Evolutionary conservation across 1,139 yeast genomes (phyloP).

Genomic region (Taiozyma sp.): DNA sequence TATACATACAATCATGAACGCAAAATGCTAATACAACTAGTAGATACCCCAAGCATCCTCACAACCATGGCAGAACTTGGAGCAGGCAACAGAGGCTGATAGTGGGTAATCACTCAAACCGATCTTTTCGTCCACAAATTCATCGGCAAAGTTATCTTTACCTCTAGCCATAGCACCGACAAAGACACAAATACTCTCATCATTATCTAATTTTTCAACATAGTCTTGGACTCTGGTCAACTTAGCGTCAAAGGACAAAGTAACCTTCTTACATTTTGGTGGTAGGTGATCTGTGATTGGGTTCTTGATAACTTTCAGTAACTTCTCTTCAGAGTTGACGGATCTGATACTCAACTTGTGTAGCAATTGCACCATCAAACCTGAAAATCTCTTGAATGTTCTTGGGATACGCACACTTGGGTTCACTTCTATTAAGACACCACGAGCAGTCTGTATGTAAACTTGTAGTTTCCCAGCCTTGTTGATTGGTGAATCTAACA

Average conservation of each 20-base stretch:
- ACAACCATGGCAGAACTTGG: conserved; percentile 97
- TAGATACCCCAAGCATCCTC: conserved; percentile 95
- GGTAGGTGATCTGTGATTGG: conserved; percentile 97
- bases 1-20: background rate
- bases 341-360: conserved; percentile 91
- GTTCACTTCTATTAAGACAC: conserved; percentile 91
- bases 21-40: conserved; percentile 24
- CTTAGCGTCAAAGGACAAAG: conserved; percentile 92
- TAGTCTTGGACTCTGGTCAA: conserved; percentile 87
- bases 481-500: conserved; percentile 93
- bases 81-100: conserved; percentile 97
- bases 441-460: conserved; percentile 92
- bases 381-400: conserved; percentile 95
- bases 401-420: conserved; percentile 97
- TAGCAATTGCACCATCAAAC: conserved; percentile 92
- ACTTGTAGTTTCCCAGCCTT: conserved; percentile 97
- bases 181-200: conserved; percentile 94
- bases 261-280: conserved; percentile 88
- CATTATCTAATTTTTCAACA: conserved; percentile 72
- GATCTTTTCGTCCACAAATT: conserved; percentile 91
- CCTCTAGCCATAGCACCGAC: conserved; percentile 99
- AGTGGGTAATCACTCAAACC: conserved; percentile 94
- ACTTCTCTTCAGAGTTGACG: conserved; percentile 91
- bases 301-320: conserved; percentile 89
- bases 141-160: conserved; percentile 95